phyloP scores from a whole-genome alignment of 163 green algal species.

The Scenedesmus sp. region DNA sequence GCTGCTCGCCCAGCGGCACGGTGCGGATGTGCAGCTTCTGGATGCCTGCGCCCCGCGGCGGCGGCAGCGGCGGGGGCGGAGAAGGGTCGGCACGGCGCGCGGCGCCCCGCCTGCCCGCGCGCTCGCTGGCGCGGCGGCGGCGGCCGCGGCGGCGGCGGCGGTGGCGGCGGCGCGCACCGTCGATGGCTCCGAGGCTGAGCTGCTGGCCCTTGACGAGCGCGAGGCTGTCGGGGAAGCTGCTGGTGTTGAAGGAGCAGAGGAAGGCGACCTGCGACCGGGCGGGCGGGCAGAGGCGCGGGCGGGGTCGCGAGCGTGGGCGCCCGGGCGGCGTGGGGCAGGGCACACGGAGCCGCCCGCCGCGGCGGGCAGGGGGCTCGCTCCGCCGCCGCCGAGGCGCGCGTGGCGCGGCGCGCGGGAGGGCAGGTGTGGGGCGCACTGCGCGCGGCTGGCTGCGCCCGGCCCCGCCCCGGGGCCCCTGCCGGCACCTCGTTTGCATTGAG shows the following conservation, averaged over 20 bases:
- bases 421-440: no score
- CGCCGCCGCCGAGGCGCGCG: no score
- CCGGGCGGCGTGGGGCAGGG: no score
- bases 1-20: conserved; percentile 91
- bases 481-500: conserved; percentile 94
- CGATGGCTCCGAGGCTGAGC: conserved; percentile 84
- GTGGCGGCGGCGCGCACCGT: conserved; percentile 60
- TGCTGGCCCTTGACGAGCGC: conserved; percentile 81
- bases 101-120: no score
- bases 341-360: no score
- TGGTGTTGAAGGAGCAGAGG: conserved; percentile 83
- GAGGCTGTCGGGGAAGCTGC: conserved; percentile 81
- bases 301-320: no score
- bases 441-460: no score
- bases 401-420: no score
- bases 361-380: no score
- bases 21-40: conserved; percentile 97
- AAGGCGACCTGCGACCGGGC: conserved; percentile 76
- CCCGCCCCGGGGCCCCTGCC: not conserved
- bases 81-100: no score
- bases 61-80: no score
- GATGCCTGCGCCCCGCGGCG: conserved; percentile 73
- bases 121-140: conserved; percentile 24
- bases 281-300: not conserved
- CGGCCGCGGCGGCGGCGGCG: no score